Evolutionary conservation across 345 rosid species (phyloP).

Genomic region (Salix dunnii): DNA sequence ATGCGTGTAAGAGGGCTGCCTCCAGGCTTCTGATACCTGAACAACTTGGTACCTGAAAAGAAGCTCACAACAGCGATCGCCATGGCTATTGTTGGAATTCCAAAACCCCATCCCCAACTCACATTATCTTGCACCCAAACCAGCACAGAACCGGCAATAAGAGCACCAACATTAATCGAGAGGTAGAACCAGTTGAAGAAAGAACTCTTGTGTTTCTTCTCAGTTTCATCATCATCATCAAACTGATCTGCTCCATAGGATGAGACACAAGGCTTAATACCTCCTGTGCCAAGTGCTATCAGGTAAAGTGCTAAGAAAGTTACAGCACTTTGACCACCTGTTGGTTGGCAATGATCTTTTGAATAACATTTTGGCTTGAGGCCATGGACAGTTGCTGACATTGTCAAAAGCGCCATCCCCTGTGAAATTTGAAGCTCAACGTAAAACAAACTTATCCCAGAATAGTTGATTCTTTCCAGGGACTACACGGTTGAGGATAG

Average conservation of each 20-base stretch:
- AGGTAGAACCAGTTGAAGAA: slow-evolving; percentile 63
- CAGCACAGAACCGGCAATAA: slow-evolving; percentile 41
- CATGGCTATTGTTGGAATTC: slow-evolving; percentile 54
- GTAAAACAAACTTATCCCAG: background rate
- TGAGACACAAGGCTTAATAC: slow-evolving; percentile 61
- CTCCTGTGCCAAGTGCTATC: slow-evolving; percentile 48
- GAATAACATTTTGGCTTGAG: slow-evolving; percentile 39
- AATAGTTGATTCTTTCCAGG: background rate
- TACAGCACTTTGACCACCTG: slow-evolving; percentile 25
- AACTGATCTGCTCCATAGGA: slow-evolving; percentile 64
- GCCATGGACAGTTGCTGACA: slow-evolving; percentile 49
- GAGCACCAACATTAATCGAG: slow-evolving; percentile 45
- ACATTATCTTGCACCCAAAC: slow-evolving; percentile 55
- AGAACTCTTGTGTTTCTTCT: slow-evolving; percentile 44
- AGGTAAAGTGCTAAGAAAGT: slow-evolving; percentile 45
- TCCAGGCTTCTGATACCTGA: slow-evolving; percentile 46
- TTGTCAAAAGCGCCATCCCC: slow-evolving; percentile 51
- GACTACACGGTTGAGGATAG: background rate
- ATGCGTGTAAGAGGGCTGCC: slow-evolving; percentile 51
- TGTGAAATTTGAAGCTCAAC: slow-evolving; percentile 6
- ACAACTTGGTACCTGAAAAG: slow-evolving; percentile 44
- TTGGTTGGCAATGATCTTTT: slow-evolving; percentile 31
- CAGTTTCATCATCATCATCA: slow-evolving; percentile 37
- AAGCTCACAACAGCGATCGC: slow-evolving; percentile 44
- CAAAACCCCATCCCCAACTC: slow-evolving; percentile 58